Base-by-base conservation (phyloP, 495 filamentous ascomycete species). In the Evernia prunastri region DNA sequence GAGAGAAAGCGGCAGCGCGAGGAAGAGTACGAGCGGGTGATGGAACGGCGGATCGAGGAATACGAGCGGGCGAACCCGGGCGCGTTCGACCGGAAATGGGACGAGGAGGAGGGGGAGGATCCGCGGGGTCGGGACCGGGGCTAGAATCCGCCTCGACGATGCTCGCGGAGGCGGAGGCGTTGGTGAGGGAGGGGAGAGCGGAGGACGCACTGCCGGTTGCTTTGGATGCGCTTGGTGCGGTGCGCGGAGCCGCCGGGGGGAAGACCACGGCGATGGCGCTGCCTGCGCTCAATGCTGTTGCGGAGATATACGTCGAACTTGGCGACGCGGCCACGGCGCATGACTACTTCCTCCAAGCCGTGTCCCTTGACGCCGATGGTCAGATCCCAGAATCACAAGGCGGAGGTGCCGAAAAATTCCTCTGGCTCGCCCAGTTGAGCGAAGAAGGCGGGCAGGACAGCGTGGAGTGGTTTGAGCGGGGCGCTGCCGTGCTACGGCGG, bases 391-490 rank as follows among this genome's bases (percentile, higher is more conserved):
- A 85, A 60, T 77, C 80, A 6, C 77, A 84, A 53, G 91, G 90
- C 23, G 90, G 89, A 11, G 95, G 92, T 0, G 85, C 92, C 0
- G 94, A 97, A 70, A 97, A 96, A 74, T 97, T 97, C 72, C 77
- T 99, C 2, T 97, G 91, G 86, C 80, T 97, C 33, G 94, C 95
- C 53, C 95, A 99, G 75, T 81, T 99, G 71, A 89, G 87, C 72
- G 89, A 94, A 59, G 82, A 89, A 60, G 94, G 94, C 43, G 95
- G 94, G 4, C 70, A 80, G 60, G 89, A 90, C 65, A 96, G 91
- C 70, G 87, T 97, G 40, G 70, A 72, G 35, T 97, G 93, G 92
- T 97, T 89, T 72, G 89, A 92, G 74, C 87, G 85, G 71, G 95
- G 92, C 20, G 87, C 87, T 0, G 76, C 77, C 33, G 84, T 87